Evolutionary conservation across 495 filamentous ascomycete species (phyloP), one percentile per base, ranked within the genome.

Genomic region (Geoglossum glabrum): DNA sequence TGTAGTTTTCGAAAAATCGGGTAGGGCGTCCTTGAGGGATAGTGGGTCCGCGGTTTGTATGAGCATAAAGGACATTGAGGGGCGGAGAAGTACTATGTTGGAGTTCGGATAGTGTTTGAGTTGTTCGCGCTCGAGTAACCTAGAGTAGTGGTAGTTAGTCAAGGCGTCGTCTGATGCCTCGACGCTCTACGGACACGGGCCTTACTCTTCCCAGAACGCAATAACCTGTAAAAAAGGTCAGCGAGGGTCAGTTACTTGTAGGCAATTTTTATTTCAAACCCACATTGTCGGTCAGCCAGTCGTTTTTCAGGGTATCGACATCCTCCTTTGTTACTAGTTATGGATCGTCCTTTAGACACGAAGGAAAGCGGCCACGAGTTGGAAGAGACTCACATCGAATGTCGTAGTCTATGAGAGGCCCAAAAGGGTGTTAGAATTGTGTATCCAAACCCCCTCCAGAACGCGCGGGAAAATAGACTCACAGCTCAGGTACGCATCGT

Each of bases 261-360:
- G 43, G 43, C 30, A n/a, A 50, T 45, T 21, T 21, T 45, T 45
- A n/a, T n/a, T 21, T 5, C n/a, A 59, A 26, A 70, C 82, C 58
- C 78, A 94, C 89, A 73, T 95, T 95, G 68, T 98, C 92, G n/a
- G 90, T 97, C 52, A 98, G 74, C 92, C 92, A 98, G 73, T 96
- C 93, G 67, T 85, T 74, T 71, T 86, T 90, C 50, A 98, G 76
- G 30, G 82, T 81, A 67, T 85, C 83, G 60, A 96, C 78, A 69
- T 98, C 92, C 65, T 90, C 87, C 66, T 79, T 75, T 55, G 82
- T 89, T 64, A 90, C 84, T 87, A 68, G 21, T 68, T 71, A 21
- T 74, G 68, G 60, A 31, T 30, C 57, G 54, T 9, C 2, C 54
- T 40, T 62, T 27, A 68, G 63, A 51, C 23, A 55, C 43, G 51